Conservation (phyloP, 495 filamentous ascomycete species). For the Oleoguttula mirabilis region DNA sequence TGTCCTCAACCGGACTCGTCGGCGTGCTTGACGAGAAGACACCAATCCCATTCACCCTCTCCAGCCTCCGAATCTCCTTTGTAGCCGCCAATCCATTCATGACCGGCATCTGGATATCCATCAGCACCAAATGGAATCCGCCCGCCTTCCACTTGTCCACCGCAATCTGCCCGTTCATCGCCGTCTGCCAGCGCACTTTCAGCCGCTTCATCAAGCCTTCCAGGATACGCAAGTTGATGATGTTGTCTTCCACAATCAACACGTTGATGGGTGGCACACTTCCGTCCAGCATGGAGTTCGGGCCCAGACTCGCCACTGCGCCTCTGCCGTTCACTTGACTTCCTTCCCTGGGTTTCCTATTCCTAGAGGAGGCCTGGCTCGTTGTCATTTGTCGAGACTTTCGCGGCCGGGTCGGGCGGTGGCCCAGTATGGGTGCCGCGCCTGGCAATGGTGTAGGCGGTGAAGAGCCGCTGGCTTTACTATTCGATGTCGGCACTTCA, state of each 20-base stretch:
- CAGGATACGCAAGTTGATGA: constrained; percentile 85
- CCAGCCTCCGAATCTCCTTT: constrained; percentile 83
- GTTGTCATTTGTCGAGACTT: constrained; percentile 30
- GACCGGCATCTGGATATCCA: constrained; percentile 96
- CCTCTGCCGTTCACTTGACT: constrained; percentile 31
- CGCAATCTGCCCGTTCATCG: constrained; percentile 85
- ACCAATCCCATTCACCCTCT: constrained; percentile 80
- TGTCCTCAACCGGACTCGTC: constrained; percentile 10
- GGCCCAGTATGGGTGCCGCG: not conserved
- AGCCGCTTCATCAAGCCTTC: constrained; percentile 95
- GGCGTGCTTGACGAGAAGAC: constrained; percentile 49
- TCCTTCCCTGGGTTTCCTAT: constrained; percentile 3
- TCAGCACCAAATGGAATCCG: constrained; percentile 93
- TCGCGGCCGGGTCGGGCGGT: constrained; percentile 37
- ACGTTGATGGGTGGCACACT: constrained; percentile 95
- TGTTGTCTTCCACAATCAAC: constrained; percentile 95
- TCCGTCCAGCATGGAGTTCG: constrained; percentile 54
- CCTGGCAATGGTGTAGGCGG: constrained; percentile 39
- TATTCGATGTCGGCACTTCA: constrained; percentile 25
- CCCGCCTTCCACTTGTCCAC: constrained; percentile 86
- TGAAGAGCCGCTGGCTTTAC: constrained; percentile 34
- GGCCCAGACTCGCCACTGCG: too few relatives aligned
- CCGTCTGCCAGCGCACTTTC: constrained; percentile 95
- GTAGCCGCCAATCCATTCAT: constrained; percentile 98
- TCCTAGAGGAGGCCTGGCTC: constrained; percentile 32